Evolutionary conservation across 164 flowering plant genomes (phyloP).

Genomic region (Magnolia sinica): DNA sequence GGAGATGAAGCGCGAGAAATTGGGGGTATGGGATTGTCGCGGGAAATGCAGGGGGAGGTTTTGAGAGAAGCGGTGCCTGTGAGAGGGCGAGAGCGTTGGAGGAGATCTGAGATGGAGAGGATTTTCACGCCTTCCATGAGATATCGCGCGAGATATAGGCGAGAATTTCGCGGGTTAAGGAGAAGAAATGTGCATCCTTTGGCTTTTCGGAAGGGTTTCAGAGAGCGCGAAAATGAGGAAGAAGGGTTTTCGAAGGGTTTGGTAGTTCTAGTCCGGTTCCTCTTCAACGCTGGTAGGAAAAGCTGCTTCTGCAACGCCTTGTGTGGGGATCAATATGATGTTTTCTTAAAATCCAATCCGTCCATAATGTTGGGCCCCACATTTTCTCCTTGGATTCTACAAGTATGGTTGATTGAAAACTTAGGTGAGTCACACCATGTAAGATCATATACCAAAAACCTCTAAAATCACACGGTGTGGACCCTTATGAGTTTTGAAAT

Average conservation of each 20-base stretch:
- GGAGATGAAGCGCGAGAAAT: neutral
- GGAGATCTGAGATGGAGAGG: conserved; percentile 49
- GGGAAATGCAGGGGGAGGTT: conserved; percentile 7
- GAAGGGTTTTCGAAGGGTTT: neutral
- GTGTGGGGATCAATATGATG: too few relatives aligned
- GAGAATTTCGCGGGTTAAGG: neutral
- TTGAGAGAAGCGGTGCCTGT: conserved; percentile 49
- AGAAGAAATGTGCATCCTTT: neutral
- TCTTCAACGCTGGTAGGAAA: too few relatives aligned
- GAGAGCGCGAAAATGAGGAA: neutral
- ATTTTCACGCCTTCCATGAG: conserved; percentile 11
- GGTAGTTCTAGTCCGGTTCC: too few relatives aligned
- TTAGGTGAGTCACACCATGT: too few relatives aligned
- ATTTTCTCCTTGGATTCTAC: too few relatives aligned
- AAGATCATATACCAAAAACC: too few relatives aligned
- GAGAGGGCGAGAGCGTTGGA: conserved; percentile 46
- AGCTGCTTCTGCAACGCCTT: too few relatives aligned
- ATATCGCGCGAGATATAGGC: neutral
- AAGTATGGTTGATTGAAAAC: too few relatives aligned
- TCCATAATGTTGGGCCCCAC: too few relatives aligned
- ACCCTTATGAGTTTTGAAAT: too few relatives aligned
- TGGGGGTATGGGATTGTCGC: neutral
- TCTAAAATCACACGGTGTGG: too few relatives aligned
- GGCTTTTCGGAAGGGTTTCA: neutral
- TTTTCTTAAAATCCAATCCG: too few relatives aligned